Base-by-base conservation (phyloP, 2,329 filamentous ascomycete species). In the Fusarium nanum region DNA sequence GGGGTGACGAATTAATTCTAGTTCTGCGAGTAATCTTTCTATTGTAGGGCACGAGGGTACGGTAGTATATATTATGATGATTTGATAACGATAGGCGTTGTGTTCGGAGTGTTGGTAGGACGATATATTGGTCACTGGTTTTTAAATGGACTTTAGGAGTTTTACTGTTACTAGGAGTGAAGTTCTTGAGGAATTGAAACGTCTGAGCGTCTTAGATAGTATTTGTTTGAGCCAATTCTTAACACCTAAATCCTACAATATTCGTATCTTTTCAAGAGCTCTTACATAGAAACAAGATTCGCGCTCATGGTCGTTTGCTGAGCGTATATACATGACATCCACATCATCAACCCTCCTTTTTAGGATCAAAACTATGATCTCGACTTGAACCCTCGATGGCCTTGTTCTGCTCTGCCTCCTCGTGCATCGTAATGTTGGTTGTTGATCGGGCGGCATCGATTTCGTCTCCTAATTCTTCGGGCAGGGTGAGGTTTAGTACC, bases 401-500 rank as follows among this genome's bases (percentile, higher is more conserved):
- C 23, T 70, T 64, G 10, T 52, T 53, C 23, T 58, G 50, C 7
- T 49, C 40, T 20, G 61, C 32, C 13, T 70, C 56, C 10, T 68
- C 58, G 11, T 73, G 59, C 18, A 73, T 40, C 9, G 58, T 44
- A 8, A 75, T 30, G 13, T 73, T 64, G 23, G 68, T 71, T 11
- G 56, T 58, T 3, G 74, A 75, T 49, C 58, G 67, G 7, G 37
- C 63, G 7, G 64, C 74, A 18, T 78, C 76, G 22, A 79, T 73
- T 7, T 76, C 74, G 12, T 92, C 91, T 73, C 93, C 92, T n/a
- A 91, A 81, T 80, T 97, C 93, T 74, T 93, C 90, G 0, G 90
- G 88, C 18, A 97, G 81, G 0, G 88, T 71, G 52, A 96, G 78
- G 77, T 97, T 97, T 52, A 97, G 83, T 23, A 92, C 78, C 76